phyloP scores from a whole-genome alignment of 768 basidiomycete species.

The Leccinum disarticulatum region DNA sequence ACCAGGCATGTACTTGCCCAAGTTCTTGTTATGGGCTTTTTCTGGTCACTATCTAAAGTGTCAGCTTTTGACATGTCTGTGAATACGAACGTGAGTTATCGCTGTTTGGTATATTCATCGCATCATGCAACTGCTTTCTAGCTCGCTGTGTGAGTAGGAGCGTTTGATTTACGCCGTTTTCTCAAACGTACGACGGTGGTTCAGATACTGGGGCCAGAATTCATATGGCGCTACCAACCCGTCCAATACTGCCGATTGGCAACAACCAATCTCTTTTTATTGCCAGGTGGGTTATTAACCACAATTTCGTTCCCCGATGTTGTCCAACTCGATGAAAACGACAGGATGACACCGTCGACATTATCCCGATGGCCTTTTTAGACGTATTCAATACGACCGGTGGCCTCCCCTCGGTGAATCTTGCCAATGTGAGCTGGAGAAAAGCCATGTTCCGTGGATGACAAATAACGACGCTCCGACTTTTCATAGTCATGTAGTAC shows the following conservation, averaged over 20 bases:
- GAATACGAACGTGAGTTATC: constrained; percentile 23
- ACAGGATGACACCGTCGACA: constrained; percentile 56
- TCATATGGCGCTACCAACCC: constrained; percentile 37
- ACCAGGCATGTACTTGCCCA: not conserved
- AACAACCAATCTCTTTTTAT: constrained; percentile 35
- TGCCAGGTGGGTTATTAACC: constrained; percentile 23
- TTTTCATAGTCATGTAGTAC: constrained; percentile 57
- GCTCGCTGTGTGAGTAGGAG: constrained; percentile 19
- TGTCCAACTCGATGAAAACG: not conserved
- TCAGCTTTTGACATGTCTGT: constrained; percentile 17
- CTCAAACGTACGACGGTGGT: not conserved
- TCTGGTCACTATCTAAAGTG: constrained; percentile 1
- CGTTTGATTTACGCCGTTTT: not conserved
- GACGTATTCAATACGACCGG: constrained; percentile 58
- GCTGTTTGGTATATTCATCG: not conserved
- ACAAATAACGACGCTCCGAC: not conserved
- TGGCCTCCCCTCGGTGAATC: constrained; percentile 56
- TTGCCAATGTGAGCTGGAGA: constrained; percentile 52
- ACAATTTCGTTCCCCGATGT: not conserved
- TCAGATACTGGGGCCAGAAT: constrained; percentile 40
- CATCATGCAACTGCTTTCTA: constrained; percentile 4
- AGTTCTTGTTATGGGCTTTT: not conserved
- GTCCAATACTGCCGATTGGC: constrained; percentile 30
- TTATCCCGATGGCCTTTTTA: constrained; percentile 62
- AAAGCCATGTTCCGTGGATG: not conserved